A percentile compares a stretch with the other conserved stretches of the same genome.
These are phyloP conservation scores for Pseudogymnoascus sp. DNA, from an alignment of 2,329 filamentous ascomycete genomes.

Conservation along the genomic window DNA sequence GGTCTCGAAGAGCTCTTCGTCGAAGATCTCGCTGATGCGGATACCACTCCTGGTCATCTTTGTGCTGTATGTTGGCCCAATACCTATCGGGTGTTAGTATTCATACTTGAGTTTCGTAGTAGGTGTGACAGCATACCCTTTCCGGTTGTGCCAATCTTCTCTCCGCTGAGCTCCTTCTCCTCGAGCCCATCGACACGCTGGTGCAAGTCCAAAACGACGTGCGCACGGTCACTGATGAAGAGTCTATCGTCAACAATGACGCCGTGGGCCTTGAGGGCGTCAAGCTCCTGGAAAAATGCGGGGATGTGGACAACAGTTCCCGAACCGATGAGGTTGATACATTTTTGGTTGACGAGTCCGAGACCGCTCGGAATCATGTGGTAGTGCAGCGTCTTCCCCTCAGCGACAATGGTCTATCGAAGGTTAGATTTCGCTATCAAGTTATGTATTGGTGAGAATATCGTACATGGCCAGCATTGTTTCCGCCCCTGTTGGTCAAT, in stretches of 20 bases:
- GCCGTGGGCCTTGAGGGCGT: slow-evolving; percentile 52
- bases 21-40: slow-evolving; percentile 58
- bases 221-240: slow-evolving; percentile 55
- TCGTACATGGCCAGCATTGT: slow-evolving; percentile 43
- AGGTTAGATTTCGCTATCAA: slow-evolving; percentile 34
- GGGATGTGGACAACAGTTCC: slow-evolving; percentile 61
- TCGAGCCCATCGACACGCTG: slow-evolving; percentile 62
- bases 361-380: slow-evolving; percentile 58
- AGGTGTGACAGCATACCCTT: no score
- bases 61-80: slow-evolving; percentile 50
- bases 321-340: slow-evolving; percentile 67
- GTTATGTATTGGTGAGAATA: slow-evolving; percentile 13
- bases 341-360: slow-evolving; percentile 63
- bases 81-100: slow-evolving; percentile 35
- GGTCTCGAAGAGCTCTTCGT: slow-evolving; percentile 56
- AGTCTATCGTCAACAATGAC: slow-evolving; percentile 52
- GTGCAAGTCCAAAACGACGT: slow-evolving; percentile 59
- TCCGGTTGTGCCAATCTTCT: slow-evolving; percentile 38
- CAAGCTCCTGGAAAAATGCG: slow-evolving; percentile 58
- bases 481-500: slow-evolving; percentile 41
- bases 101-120: no score
- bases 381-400: slow-evolving; percentile 39
- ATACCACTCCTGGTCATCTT: slow-evolving; percentile 60
- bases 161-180: slow-evolving; percentile 42
- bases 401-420: slow-evolving; percentile 36